phyloP scores from a whole-genome alignment of 306 rosid species.

The Rubus idaeus region DNA sequence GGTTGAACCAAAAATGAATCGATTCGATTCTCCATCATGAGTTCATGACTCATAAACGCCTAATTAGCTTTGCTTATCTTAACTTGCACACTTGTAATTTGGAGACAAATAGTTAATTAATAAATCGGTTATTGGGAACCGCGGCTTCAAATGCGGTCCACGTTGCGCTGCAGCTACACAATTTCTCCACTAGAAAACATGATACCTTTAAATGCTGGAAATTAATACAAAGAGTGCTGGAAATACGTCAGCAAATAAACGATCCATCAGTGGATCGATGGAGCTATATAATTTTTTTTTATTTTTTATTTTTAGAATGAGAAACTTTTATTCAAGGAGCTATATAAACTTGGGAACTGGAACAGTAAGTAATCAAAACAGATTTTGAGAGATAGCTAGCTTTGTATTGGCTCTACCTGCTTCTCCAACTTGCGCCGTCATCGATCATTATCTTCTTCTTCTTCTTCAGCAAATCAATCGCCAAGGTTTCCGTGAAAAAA shows the following conservation, averaged over 20 bases:
- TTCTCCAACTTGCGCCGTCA: not conserved
- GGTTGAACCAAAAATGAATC: too few species aligned
- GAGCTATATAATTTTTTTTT: not conserved
- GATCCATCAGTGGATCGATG: too few species aligned
- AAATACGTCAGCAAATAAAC: not conserved
- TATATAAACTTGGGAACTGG: not conserved
- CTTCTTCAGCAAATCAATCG: not conserved
- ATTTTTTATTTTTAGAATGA: too few species aligned
- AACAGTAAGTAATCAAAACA: not conserved
- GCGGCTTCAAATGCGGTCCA: not conserved
- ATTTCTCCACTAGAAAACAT: too few species aligned
- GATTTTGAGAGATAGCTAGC: not conserved
- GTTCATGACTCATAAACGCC: too few species aligned
- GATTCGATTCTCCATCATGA: too few species aligned
- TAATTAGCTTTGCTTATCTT: too few species aligned
- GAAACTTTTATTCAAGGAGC: too few species aligned
- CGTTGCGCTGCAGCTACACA: not conserved
- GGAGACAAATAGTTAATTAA: too few species aligned
- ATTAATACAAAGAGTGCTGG: too few species aligned
- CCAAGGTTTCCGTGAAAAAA: constrained; percentile 9
- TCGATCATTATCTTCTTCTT: not conserved
- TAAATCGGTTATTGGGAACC: not conserved
- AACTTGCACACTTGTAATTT: too few species aligned
- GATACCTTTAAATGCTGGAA: not conserved
- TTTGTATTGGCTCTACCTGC: not conserved